Evolutionary conservation across 2,329 filamentous ascomycete species (phyloP).

Genomic region (Fusarium sterilihyphosum): DNA sequence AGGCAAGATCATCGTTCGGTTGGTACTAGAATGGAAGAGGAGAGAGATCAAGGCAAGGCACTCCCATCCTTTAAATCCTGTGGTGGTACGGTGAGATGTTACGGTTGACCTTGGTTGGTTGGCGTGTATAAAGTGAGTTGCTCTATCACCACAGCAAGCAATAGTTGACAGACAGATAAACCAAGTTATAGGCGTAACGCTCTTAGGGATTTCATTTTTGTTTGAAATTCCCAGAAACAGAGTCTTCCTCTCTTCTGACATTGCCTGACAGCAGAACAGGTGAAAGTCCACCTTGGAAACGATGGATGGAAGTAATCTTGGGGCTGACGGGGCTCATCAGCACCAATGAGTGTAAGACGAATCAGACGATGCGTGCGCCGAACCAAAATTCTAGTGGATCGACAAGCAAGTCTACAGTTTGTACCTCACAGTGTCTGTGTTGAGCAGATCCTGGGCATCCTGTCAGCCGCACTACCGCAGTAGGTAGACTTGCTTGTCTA

Average conservation of each 20-base stretch:
- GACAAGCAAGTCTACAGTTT: constrained; percentile 1
- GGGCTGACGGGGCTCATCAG: constrained; percentile 34
- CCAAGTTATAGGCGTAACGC: background rate
- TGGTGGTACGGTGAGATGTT: background rate
- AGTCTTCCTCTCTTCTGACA: background rate
- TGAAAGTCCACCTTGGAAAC: background rate
- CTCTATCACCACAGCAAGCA: background rate
- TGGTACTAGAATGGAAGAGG: background rate
- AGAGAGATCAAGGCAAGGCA: constrained; percentile 7
- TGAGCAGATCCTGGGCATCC: constrained; percentile 8
- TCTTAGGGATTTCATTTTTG: background rate
- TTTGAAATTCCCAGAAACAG: background rate
- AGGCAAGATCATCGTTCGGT: constrained; percentile 3
- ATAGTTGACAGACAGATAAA: background rate
- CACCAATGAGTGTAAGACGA: constrained; percentile 25
- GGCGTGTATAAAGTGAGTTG: background rate
- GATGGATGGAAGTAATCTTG: constrained; percentile 5
- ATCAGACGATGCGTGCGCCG: background rate
- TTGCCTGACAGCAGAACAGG: background rate
- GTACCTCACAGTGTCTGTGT: constrained; percentile 15
- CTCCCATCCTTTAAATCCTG: background rate
- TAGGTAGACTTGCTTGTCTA: background rate
- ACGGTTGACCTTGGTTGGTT: background rate
- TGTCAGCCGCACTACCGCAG: constrained; percentile 37
- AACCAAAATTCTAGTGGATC: constrained; percentile 8